Base-by-base conservation (phyloP, 2,329 filamentous ascomycete species). In the Tolypocladium nubicola region DNA sequence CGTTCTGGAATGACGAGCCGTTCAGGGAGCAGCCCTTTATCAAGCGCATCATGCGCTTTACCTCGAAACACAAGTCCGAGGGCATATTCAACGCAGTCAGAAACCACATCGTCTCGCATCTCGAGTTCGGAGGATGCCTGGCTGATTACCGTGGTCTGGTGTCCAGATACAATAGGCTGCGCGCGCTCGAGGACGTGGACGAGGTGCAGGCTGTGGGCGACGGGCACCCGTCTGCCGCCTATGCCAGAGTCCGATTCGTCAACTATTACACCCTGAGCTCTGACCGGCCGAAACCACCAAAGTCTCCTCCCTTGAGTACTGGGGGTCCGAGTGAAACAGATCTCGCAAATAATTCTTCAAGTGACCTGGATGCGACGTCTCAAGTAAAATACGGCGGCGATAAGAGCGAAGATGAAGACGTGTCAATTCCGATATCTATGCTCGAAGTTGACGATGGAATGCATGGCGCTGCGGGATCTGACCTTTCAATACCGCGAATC, bases 251-350 rank as follows among this genome's bases (percentile, higher is more conserved):
- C 13, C 81, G 90, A 19, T 96, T 96, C 65, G 79, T 90, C 58
- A 96, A 96, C 67, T 96, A 96, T 69, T 96, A 93, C 68, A 96
- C 91, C 1, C 81, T 88, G n/a, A 91, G 88, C 62, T 87, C 87
- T 11, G 91, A 91, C 4, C 79, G 83, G 58, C 79, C 80, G 2
- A 91, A 88, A 63, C 56, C 61, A 5, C 63, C 65, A 21, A 66
- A 66, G 38, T 6, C 55, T 8, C 58, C 55, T 1, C 56, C 59
- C 8, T 57, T 56, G 9, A 45, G 59, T 2, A 37, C 54, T 3
- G 58, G 54, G 26, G 49, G 45, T 7, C 30, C 38, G 26, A 58
- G 57, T 1, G 60, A 60, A 11, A 41, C 35, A 14, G 57, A 61
- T 23, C 40, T 40, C n/a, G 41, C 59, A 19, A 26, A 3, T 13